A percentile compares a stretch with the other conserved stretches of the same genome.
Evolutionary conservation across 371 early-diverging fungal genomes (phyloP).

Genomic region (Lichtheimia corymbifera): DNA sequence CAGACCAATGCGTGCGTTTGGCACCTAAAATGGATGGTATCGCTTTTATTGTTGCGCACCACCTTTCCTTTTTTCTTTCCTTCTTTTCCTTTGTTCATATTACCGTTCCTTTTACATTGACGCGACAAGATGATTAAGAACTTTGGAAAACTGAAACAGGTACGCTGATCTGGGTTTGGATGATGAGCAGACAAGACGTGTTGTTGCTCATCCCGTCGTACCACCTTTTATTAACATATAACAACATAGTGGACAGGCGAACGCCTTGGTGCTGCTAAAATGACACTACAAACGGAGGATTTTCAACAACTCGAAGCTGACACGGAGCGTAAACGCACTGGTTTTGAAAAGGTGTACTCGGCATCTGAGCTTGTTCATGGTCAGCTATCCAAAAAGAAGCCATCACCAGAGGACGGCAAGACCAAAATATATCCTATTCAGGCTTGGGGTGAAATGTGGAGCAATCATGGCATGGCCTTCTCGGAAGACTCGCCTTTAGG

Average conservation of each 20-base stretch:
- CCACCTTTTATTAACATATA: background rate
- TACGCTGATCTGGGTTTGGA: constrained; percentile 14
- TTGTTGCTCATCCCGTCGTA: background rate
- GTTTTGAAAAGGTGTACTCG: constrained; percentile 37
- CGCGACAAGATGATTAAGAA: constrained; percentile 58
- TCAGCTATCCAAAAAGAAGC: constrained; percentile 53
- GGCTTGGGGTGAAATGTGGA: constrained; percentile 62
- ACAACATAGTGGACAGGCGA: constrained; percentile 51
- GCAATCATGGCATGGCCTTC: constrained; percentile 56
- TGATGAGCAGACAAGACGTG: background rate
- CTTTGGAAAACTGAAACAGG: constrained; percentile 72
- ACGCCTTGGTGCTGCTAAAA: constrained; percentile 48
- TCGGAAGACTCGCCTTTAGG: constrained; percentile 64
- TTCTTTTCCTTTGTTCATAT: constrained; percentile 15
- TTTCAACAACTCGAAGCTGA: constrained; percentile 42
- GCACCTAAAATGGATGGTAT: too few species aligned
- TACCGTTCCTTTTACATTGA: constrained; percentile 10
- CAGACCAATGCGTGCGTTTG: background rate
- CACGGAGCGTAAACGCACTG: constrained; percentile 31
- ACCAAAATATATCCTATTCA: constrained; percentile 61
- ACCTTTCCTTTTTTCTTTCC: constrained; percentile 5
- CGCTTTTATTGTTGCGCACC: too few species aligned
- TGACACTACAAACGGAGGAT: constrained; percentile 46
- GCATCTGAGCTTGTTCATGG: constrained; percentile 25
- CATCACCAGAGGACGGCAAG: constrained; percentile 62